A percentile compares a stretch with the other conserved stretches of the same genome.
Evolutionary conservation across 768 basidiomycete genomes (phyloP).

Genomic region (Calocybe gangraenosa): DNA sequence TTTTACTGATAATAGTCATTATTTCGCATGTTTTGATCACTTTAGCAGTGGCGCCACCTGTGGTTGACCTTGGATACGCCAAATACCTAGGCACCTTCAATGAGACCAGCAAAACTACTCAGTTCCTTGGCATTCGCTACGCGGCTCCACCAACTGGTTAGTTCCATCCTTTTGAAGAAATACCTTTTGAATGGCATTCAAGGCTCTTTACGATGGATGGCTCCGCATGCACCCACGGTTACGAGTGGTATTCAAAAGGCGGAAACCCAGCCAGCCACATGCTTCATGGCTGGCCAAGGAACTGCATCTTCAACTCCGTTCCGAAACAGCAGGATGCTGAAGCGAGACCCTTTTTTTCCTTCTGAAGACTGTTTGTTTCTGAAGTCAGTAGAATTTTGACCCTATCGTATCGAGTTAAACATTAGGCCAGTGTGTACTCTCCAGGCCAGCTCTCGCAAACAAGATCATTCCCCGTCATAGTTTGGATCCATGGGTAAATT

Average conservation of each 20-base stretch:
- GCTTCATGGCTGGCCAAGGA: conserved; percentile 27
- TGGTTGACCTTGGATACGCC: conserved; percentile 42
- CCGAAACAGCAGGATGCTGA: conserved; percentile 5
- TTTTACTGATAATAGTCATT: neutral
- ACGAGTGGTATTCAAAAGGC: conserved; percentile 27
- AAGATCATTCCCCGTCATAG: conserved; percentile 31
- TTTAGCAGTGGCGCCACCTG: neutral
- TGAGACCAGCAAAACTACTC: conserved; percentile 26
- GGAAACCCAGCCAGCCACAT: conserved; percentile 27
- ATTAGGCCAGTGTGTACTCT: conserved; percentile 26
- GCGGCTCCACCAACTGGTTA: conserved; percentile 46
- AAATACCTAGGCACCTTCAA: conserved; percentile 37
- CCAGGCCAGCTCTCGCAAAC: conserved; percentile 25
- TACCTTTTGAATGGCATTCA: neutral
- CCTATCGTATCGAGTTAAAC: neutral
- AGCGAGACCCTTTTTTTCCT: conserved; percentile 7
- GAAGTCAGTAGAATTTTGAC: conserved; percentile 21
- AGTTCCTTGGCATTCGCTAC: conserved; percentile 43
- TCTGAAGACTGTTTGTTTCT: conserved; percentile 40
- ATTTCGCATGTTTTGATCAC: neutral
- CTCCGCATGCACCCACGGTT: conserved; percentile 27
- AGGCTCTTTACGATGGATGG: conserved; percentile 33
- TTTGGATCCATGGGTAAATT: conserved; percentile 40
- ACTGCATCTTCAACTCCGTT: conserved; percentile 28
- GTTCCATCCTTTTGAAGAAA: neutral